phyloP scores from a whole-genome alignment of 345 rosid species.

The Lagerstroemia speciosa region DNA sequence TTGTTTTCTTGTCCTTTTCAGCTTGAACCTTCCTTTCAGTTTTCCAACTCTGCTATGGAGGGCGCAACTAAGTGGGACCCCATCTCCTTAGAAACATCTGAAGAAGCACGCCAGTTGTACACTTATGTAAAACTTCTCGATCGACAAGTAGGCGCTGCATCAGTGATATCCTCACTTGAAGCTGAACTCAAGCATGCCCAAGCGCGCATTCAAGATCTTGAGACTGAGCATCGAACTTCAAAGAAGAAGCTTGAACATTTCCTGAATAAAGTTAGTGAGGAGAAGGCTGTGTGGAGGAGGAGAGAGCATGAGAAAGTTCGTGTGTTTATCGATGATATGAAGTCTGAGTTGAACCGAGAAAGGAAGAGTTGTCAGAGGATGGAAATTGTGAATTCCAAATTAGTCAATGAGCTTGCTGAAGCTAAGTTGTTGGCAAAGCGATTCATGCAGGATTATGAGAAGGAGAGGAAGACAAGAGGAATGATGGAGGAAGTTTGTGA shows the following conservation, averaged over 20 bases:
- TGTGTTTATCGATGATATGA: conserved; percentile 57
- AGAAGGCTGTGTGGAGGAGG: conserved; percentile 71
- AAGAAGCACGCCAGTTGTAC: conserved; percentile 39
- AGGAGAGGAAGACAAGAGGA: conserved; percentile 64
- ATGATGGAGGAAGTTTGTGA: conserved; percentile 83
- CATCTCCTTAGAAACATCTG: conserved; percentile 32
- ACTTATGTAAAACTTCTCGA: conserved; percentile 35
- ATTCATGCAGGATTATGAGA: conserved; percentile 52
- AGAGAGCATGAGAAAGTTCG: conserved; percentile 82
- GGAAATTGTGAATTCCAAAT: conserved; percentile 56
- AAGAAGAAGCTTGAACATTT: conserved; percentile 81
- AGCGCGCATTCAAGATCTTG: conserved; percentile 50
- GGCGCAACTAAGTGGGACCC: conserved; percentile 85
- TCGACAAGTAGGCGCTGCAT: conserved; percentile 51
- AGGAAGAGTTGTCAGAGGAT: conserved; percentile 61
- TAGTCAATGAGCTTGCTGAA: conserved; percentile 76
- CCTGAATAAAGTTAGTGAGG: conserved; percentile 75
- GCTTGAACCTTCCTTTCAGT: conserved; percentile 51
- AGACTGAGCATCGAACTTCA: conserved; percentile 56
- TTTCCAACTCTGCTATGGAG: conserved; percentile 63
- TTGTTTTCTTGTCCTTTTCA: conserved; percentile 15
- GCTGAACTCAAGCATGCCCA: conserved; percentile 58
- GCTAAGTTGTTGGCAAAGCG: conserved; percentile 53
- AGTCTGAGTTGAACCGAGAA: conserved; percentile 54
- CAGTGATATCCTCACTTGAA: conserved; percentile 55